phyloP scores from a whole-genome alignment of 768 basidiomycete genomes.

The Leccinum disarticulatum region DNA sequence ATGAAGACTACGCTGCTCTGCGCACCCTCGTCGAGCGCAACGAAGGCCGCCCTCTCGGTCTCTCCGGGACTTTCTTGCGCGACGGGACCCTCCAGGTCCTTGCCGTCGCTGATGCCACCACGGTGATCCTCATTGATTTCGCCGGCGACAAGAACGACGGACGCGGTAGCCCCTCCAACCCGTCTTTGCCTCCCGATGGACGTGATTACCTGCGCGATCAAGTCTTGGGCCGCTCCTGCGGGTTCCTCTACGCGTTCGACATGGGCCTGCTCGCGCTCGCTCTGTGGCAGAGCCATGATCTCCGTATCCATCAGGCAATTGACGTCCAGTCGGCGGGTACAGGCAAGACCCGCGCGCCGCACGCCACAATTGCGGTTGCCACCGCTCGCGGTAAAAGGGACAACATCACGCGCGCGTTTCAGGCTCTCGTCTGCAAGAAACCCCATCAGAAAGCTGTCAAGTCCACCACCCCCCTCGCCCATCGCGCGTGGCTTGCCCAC shows the following conservation, averaged over 20 bases:
- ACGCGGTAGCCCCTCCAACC: constrained; percentile 24
- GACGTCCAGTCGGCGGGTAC: constrained; percentile 28
- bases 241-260: constrained; percentile 33
- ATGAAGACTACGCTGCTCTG: constrained; percentile 23
- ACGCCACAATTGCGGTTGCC: constrained; percentile 18
- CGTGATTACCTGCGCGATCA: constrained; percentile 30
- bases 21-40: constrained; percentile 30
- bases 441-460: background rate
- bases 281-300: constrained; percentile 31
- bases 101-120: constrained; percentile 28
- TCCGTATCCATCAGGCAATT: constrained; percentile 36
- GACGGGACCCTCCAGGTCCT: constrained; percentile 26
- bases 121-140: constrained; percentile 31
- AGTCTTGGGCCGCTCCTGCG: constrained; percentile 28
- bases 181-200: constrained; percentile 8
- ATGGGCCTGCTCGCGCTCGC: constrained; percentile 30
- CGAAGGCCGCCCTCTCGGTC: constrained; percentile 34
- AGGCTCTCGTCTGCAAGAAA: constrained; percentile 1
- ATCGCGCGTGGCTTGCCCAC: constrained; percentile 33
- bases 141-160: constrained; percentile 32
- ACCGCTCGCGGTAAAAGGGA: constrained; percentile 1
- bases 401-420: constrained; percentile 21
- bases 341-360: constrained; percentile 16
- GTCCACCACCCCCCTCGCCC: constrained; percentile 24
- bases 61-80: constrained; percentile 26